Evolutionary conservation across 2,329 filamentous ascomycete species (phyloP).

Genomic region (Lasiodiplodia theobromae): DNA sequence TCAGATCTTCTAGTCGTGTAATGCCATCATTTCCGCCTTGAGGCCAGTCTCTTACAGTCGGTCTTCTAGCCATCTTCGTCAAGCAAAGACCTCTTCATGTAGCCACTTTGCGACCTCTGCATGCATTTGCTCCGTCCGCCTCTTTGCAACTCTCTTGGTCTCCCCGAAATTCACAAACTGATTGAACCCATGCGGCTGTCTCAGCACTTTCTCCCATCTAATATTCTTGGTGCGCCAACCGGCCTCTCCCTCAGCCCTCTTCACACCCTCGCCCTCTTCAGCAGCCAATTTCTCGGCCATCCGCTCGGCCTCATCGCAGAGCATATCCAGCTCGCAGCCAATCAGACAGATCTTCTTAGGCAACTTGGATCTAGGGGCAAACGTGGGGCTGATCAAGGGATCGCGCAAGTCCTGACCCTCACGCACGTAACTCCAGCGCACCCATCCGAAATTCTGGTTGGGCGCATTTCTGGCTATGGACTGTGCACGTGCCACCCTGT

Average conservation of each 20-base stretch:
- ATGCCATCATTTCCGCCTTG: background rate
- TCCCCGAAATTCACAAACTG: background rate
- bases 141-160: slow-evolving; percentile 1
- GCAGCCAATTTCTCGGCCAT: slow-evolving; percentile 43
- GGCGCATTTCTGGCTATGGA: slow-evolving; percentile 28
- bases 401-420: slow-evolving; percentile 50
- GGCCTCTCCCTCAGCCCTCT: slow-evolving; percentile 32
- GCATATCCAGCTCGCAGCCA: slow-evolving; percentile 56
- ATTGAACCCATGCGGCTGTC: slow-evolving; percentile 33
- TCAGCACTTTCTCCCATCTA: slow-evolving; percentile 32
- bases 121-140: slow-evolving; percentile 23
- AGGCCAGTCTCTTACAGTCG: background rate
- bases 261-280: slow-evolving; percentile 28
- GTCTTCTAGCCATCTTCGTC: background rate
- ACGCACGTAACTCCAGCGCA: slow-evolving; percentile 20
- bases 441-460: slow-evolving; percentile 19
- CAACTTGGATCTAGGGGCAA: slow-evolving; percentile 44
- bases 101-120: slow-evolving; percentile 19
- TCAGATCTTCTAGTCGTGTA: background rate
- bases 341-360: slow-evolving; percentile 55
- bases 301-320: slow-evolving; percentile 50
- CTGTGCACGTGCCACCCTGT: slow-evolving; percentile 29
- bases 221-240: slow-evolving; percentile 32
- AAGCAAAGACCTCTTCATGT: slow-evolving; percentile 12
- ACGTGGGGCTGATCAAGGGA: slow-evolving; percentile 53